phyloP scores from a whole-genome alignment of 2,329 filamentous ascomycete genomes.

The Xylariales sp. region DNA sequence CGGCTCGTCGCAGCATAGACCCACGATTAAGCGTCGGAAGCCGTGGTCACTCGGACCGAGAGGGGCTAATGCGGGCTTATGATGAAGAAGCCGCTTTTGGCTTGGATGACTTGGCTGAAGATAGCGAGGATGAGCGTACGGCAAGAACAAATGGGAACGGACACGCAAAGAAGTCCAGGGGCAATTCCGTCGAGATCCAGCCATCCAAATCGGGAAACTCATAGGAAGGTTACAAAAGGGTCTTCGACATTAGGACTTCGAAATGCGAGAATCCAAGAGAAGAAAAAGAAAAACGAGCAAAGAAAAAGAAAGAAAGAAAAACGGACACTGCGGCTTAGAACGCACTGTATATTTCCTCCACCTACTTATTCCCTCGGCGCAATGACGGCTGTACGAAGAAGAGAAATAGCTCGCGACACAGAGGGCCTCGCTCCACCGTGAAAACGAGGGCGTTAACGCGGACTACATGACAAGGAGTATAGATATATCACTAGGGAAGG shows the following conservation, averaged over 20 bases:
- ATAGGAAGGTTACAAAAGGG: too few relatives aligned
- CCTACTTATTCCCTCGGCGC: slow-evolving; percentile 1
- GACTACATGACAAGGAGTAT: slow-evolving; percentile 6
- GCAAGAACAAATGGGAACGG: slow-evolving; percentile 37
- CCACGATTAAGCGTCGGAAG: slow-evolving; percentile 61
- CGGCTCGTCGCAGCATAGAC: slow-evolving; percentile 70
- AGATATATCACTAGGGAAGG: slow-evolving; percentile 3
- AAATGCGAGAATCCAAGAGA: too few relatives aligned
- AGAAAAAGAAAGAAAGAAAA: background rate
- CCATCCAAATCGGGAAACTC: slow-evolving; percentile 38
- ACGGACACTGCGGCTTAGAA: background rate
- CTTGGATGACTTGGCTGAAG: slow-evolving; percentile 73
- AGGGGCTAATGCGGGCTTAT: slow-evolving; percentile 83
- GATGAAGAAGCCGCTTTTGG: slow-evolving; percentile 79
- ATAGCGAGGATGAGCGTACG: slow-evolving; percentile 60
- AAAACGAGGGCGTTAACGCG: too few relatives aligned
- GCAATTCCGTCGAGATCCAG: slow-evolving; percentile 46
- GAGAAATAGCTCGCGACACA: too few relatives aligned
- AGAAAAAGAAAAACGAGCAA: too few relatives aligned
- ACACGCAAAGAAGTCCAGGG: slow-evolving; percentile 31
- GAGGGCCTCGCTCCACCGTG: too few relatives aligned
- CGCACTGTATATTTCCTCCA: slow-evolving; percentile 6
- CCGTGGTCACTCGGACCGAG: slow-evolving; percentile 55
- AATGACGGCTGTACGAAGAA: too few relatives aligned
- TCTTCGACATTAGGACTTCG: too few relatives aligned